Base-by-base conservation (phyloP, 768 basidiomycete species). In the Pisolithus albus region DNA sequence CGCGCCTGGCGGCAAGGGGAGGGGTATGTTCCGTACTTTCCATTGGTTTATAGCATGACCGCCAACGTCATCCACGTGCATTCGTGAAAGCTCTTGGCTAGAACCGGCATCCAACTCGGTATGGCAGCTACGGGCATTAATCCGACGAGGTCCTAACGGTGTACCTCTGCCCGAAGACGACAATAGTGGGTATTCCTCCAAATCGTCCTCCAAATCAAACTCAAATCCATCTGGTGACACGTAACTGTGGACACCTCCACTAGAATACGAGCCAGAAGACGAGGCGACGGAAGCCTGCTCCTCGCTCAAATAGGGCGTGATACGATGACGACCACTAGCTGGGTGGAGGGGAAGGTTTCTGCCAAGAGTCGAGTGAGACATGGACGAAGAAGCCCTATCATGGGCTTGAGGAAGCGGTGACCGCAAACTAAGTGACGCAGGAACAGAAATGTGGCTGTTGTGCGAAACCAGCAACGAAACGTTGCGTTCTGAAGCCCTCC, bases 101-200 rank as follows among this genome's bases (percentile, higher is more conserved):
- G 69, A 60, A 38, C 70, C 64, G 1, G 75, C 59, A 51, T 84
- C 80, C 32, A 78, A 80, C 47, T 83, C 82, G 7, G 76, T 65
- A 10, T 80, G 81, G 72, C 84, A 74, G 57, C 74, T 78, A 54
- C 80, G 72, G n/a, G 79, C 75, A 51, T 75, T 78, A 44, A 74
- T 70, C 49, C 87, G 69, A 37, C 87, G 79, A 13, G 72, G 70
- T 9, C 80, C 79, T 50, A 84, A 58, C 0, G 89, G 89, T 1
- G 90, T 92, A 18, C 83, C 86, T 2, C 88, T 80, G 13, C 89
- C 88, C 6, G 84, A 84, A 4, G 77, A 60, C 0, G 75, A 63
- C 9, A 69, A 67, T 5, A 77, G 72, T 2, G 82, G 80, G 61
- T 86, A 86, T 55, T 91, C 90, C 61, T 92, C 90, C 51, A 75